phyloP scores from a whole-genome alignment of 331 rosid species.

The Rosa hybrid region DNA sequence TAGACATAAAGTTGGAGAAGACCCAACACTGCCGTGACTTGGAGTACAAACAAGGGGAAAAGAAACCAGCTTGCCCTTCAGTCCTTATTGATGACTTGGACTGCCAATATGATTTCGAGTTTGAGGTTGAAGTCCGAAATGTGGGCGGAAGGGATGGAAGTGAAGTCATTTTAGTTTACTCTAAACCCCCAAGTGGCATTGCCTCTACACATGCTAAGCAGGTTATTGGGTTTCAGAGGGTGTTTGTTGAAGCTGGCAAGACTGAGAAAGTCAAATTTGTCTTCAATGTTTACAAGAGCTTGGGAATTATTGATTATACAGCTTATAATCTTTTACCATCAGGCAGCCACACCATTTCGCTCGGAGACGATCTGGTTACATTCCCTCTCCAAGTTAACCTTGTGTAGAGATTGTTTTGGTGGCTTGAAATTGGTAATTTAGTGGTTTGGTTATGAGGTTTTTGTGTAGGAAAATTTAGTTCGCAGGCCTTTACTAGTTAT shows the following conservation, averaged over 20 bases:
- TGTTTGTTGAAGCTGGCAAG: slow-evolving; percentile 18
- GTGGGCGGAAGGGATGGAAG: slow-evolving; percentile 21
- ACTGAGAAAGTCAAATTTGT: slow-evolving; percentile 5
- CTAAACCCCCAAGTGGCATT: slow-evolving; percentile 28
- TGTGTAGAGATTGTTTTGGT: background rate
- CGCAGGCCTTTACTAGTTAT: background rate
- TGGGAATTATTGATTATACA: slow-evolving; percentile 29
- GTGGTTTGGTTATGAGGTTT: background rate
- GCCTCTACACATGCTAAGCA: slow-evolving; percentile 27
- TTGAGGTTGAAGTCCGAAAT: slow-evolving; percentile 27
- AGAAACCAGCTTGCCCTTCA: slow-evolving; percentile 16
- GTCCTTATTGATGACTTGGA: slow-evolving; percentile 29
- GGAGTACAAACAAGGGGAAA: background rate
- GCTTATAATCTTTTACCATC: slow-evolving; percentile 30
- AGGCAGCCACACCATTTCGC: slow-evolving; percentile 25
- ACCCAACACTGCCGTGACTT: slow-evolving; percentile 17
- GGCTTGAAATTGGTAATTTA: too few species aligned
- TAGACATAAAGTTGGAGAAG: slow-evolving; percentile 1
- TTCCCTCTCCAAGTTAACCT: slow-evolving; percentile 24
- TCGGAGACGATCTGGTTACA: slow-evolving; percentile 26
- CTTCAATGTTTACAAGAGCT: slow-evolving; percentile 24
- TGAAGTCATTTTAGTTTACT: slow-evolving; percentile 26
- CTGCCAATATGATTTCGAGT: slow-evolving; percentile 3
- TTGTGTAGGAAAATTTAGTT: background rate
- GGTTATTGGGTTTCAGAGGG: slow-evolving; percentile 34